Evolutionary conservation across 1,284 basidiomycete species (phyloP), one percentile per base, ranked within the genome.

Genomic region (Rhodotorula mucilaginosa): DNA sequence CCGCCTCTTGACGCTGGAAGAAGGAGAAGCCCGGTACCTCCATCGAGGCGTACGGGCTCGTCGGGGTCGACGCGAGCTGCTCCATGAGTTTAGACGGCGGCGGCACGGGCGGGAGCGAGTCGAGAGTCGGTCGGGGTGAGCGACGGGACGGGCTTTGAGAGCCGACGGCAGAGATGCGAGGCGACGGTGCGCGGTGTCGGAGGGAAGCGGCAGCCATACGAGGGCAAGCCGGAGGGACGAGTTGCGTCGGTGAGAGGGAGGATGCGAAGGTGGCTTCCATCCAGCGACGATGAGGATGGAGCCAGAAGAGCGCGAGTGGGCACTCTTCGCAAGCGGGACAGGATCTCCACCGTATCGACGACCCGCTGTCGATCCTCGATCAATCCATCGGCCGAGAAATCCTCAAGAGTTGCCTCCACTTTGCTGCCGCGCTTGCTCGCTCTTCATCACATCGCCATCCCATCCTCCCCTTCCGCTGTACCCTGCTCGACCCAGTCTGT

Each of bases 1-100:
- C n/a, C 0, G 46, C 34, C 18, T 68, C 67, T 21, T 15, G 31
- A 21, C 48, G 54, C 56, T 68, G 61, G 39, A 57, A 64, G 39
- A 16, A 54, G 13, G 26, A 26, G 29, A 58, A 58, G 47, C 12
- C 48, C 23, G 66, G 66, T 12, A 67, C 26, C 5, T 18, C 4
- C 60, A 67, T 58, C 47, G 26, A 44, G 19, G 66, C 60, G 66
- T 67, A 67, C 13, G 66, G 66, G 6, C 47, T 44, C 12, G 56
- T 51, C n/a, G 61, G 60, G 29, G n/a, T 52, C 18, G 34, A 46
- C 12, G 44, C 44, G n/a, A 18, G 49, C 16, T 18, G 29, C 21
- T 31, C 49, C 48, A 26, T 12, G 61, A 54, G 49, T 18, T 39
- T 54, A 10, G 31, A 23, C 51, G 51, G n/a, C 13, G 47, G 52